A percentile compares a stretch with the other conserved stretches of the same genome.
These are phyloP conservation scores for Botrytis aclada DNA, from an alignment of 2,329 filamentous ascomycete genomes.

Conservation along the genomic window DNA sequence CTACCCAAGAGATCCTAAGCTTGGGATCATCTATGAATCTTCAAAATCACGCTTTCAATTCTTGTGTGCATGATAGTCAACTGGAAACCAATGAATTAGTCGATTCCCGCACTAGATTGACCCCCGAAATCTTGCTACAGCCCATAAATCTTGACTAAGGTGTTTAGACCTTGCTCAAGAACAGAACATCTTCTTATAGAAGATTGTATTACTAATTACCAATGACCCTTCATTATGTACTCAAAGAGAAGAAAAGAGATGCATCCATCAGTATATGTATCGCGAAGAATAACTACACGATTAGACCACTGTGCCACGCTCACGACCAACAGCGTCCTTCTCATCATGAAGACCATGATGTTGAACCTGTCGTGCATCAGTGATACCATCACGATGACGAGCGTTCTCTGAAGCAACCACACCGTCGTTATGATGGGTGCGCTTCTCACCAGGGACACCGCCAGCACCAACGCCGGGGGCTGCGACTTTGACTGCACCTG, in stretches of 20 bases:
- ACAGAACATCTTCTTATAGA: neutral
- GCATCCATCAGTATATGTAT: neutral
- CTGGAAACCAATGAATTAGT: neutral
- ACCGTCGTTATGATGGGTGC: neutral
- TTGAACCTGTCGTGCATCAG: neutral
- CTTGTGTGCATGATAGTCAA: neutral
- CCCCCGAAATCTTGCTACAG: neutral
- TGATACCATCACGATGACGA: neutral
- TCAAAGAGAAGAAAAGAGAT: neutral
- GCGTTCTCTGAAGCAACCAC: neutral
- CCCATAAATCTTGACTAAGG: neutral
- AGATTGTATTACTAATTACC: conserved; percentile 2
- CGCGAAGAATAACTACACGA: neutral
- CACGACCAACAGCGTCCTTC: neutral
- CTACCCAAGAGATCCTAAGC: neutral
- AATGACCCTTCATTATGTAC: neutral
- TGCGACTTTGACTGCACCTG: conserved; percentile 33
- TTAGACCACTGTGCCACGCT: neutral
- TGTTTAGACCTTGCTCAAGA: neutral
- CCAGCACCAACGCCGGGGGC: conserved; percentile 21
- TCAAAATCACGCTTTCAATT: neutral
- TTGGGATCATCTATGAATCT: neutral
- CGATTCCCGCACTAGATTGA: neutral
- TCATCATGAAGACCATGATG: neutral
- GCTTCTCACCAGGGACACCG: neutral